phyloP scores from a whole-genome alignment of 257 asterid genomes.

The Primulina eburnea region DNA sequence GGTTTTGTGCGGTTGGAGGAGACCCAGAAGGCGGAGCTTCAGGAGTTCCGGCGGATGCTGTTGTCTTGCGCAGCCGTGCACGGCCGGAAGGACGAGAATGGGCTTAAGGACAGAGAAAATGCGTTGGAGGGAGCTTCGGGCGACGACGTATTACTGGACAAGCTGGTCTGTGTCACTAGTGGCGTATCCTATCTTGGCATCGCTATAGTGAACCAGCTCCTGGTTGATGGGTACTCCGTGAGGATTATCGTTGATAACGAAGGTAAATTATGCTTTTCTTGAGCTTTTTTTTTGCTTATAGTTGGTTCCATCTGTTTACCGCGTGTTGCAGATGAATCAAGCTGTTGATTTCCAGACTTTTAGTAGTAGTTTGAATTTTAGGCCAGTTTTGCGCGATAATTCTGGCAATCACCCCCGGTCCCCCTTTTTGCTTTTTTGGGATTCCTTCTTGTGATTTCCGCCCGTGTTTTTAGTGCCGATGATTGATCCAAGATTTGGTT shows the following conservation, averaged over 20 bases:
- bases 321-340: background rate
- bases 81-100: slow-evolving; percentile 55
- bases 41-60: slow-evolving; percentile 72
- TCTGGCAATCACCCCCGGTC: background rate
- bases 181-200: slow-evolving; percentile 87
- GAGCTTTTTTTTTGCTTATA: background rate
- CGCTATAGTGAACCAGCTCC: slow-evolving; percentile 78
- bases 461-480: background rate
- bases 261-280: slow-evolving; percentile 41
- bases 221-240: slow-evolving; percentile 78
- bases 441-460: background rate
- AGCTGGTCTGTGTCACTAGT: slow-evolving; percentile 82
- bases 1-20: slow-evolving; percentile 62
- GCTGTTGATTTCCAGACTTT: background rate
- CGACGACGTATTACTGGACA: slow-evolving; percentile 39
- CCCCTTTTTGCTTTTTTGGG: too few relatives aligned
- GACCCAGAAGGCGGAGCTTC: slow-evolving; percentile 57
- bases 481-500: too few relatives aligned
- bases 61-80: slow-evolving; percentile 62
- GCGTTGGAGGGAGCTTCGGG: slow-evolving; percentile 13
- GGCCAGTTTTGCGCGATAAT: background rate
- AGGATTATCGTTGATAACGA: slow-evolving; percentile 70
- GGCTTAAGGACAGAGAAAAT: slow-evolving; percentile 10
- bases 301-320: background rate
- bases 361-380: background rate